Evolutionary conservation across 2,329 filamentous ascomycete genomes (phyloP).

Genomic region (Aspergillus sp.): DNA sequence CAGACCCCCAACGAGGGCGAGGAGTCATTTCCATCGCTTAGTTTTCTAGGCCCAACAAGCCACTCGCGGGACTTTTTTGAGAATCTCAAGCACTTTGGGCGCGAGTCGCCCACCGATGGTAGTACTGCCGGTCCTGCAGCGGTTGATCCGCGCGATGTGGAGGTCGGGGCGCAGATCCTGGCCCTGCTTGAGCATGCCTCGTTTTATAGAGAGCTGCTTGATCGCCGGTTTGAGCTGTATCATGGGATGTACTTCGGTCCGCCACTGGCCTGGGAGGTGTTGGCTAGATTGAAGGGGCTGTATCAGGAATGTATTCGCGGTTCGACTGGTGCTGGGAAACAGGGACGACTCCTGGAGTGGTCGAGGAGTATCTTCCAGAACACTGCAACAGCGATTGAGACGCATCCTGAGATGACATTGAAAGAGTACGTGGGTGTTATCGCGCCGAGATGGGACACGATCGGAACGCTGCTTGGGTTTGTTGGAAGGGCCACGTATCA

Average conservation of each 20-base stretch:
- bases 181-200: conserved; percentile 9
- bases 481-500: conserved; percentile 16
- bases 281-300: background rate
- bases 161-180: conserved; percentile 16
- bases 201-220: conserved; percentile 16
- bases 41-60: no score
- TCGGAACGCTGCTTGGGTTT: conserved; percentile 16
- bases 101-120: background rate
- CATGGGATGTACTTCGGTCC: conserved; percentile 3
- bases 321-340: background rate
- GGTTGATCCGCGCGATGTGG: conserved; percentile 2
- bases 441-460: conserved; percentile 19
- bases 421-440: conserved; percentile 15
- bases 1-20: no score
- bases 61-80: no score
- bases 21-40: no score
- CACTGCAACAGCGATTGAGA: background rate
- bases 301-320: conserved; percentile 3
- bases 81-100: background rate
- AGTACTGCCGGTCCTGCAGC: background rate
- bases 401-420: conserved; percentile 12
- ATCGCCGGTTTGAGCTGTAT: conserved; percentile 9
- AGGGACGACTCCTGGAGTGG: background rate
- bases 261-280: background rate
- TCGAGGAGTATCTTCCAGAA: conserved; percentile 8